Base-by-base conservation (phyloP, 768 basidiomycete genomes). In the Glaciozyma martinii region DNA sequence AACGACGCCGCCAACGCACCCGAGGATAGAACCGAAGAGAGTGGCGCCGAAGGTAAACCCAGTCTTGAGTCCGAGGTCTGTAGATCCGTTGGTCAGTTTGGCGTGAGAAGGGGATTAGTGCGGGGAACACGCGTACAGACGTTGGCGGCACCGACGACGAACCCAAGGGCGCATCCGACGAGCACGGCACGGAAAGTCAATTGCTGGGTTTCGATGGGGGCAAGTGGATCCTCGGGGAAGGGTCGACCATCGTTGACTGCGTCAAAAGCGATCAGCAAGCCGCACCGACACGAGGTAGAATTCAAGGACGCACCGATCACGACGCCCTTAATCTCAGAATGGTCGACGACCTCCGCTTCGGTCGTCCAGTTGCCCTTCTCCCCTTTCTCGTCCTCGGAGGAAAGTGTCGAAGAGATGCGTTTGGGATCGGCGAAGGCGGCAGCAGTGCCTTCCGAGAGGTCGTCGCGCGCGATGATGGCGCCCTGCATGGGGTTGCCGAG, bases 1-100 rank as follows among this genome's bases (percentile, higher is more conserved):
- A 40, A 5, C 6, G 10, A 33, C 57, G 56, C 44, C 27, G 21
- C 32, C 44, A 29, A 74, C 78, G 56, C 74, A 81, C 44, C 66
- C 66, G 37, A 63, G 57, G 52, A 67, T 62, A 27, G 44, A 81
- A 65, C 83, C 84, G 66, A 85, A 85, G 12, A 84, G 76, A 62
- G 83, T 82, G 37, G 83, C 81, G 37, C 84, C 84, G 73, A 85
- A 85, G 3, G 83, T 84, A 73, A 84, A 84, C 29, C 84, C 85
- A 1, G 85, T 85, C 77, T 86, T 85, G 63, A 86, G 75, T 46
- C 85, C 83, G 27, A 85, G 81, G 74, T 86, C 37, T 40, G 37
- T 13, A 13, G 5, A 40, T 40, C 37, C 37, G 12, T 6, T 13
- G 15, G 37, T 40, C 37, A 40, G 37, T 13, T 2, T 12, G 37